These are phyloP conservation scores for Cudoniella acicularis DNA, from an alignment of 495 filamentous ascomycete species.

Conservation along the genomic window DNA sequence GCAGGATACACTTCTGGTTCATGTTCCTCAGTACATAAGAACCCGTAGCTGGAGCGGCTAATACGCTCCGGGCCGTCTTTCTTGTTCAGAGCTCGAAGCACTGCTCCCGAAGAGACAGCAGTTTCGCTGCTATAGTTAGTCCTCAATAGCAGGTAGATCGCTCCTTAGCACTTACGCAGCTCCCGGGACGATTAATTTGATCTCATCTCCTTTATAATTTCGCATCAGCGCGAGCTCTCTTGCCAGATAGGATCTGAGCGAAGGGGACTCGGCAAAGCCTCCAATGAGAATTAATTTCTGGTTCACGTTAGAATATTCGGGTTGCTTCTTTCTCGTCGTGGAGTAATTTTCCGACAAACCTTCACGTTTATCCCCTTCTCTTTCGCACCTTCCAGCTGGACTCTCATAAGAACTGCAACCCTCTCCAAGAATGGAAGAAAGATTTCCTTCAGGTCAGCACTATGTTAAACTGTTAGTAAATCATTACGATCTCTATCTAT, in stretches of 20 bases:
- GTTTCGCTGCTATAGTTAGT: constrained; percentile 17
- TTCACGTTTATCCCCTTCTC: too few species aligned
- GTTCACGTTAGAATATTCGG: too few species aligned
- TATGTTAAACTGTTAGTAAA: neutral
- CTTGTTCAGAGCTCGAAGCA: constrained; percentile 27
- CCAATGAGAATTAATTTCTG: constrained; percentile 32
- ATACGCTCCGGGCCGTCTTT: constrained; percentile 22
- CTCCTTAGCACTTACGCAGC: neutral
- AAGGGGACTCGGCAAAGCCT: constrained; percentile 29
- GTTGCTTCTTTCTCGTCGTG: too few species aligned
- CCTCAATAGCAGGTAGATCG: neutral
- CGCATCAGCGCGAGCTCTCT: neutral
- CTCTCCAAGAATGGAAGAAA: neutral
- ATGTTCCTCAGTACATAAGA: constrained; percentile 22
- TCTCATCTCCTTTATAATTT: too few species aligned
- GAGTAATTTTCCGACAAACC: too few species aligned
- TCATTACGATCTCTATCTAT: neutral
- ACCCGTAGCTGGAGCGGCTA: constrained; percentile 28
- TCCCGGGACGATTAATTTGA: constrained; percentile 2
- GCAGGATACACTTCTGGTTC: constrained; percentile 9
- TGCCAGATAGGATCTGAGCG: constrained; percentile 18
- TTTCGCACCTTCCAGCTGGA: neutral
- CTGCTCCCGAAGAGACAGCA: constrained; percentile 29
- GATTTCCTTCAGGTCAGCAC: neutral
- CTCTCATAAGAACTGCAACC: neutral